Evolutionary conservation across 78 protist species (phyloP).

Genomic region (Dictyostelium capitatum): DNA sequence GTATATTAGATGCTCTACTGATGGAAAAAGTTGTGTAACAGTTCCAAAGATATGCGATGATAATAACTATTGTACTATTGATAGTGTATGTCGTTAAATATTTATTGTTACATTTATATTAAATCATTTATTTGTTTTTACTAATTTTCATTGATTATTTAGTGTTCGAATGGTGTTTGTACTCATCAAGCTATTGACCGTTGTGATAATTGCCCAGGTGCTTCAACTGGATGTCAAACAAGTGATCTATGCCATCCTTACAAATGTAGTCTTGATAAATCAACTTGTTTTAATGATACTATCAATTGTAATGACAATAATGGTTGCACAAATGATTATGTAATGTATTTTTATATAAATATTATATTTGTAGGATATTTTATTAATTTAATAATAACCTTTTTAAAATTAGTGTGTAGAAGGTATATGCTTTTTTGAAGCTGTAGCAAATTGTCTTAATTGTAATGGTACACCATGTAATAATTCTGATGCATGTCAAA

Average conservation of each 20-base stretch:
- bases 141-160: not conserved
- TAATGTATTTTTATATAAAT: not conserved
- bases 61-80: not conserved
- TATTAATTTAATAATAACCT: not conserved
- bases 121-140: not conserved
- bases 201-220: not conserved
- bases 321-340: too few species aligned
- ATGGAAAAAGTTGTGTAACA: not conserved
- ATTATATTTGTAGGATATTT: not conserved
- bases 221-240: not conserved
- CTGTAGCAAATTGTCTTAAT: too few species aligned
- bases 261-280: not conserved
- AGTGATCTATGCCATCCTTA: not conserved
- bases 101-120: not conserved
- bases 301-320: too few species aligned
- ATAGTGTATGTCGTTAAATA: not conserved
- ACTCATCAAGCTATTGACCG: not conserved
- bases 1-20: not conserved
- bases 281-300: not conserved
- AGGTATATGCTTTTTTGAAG: too few species aligned
- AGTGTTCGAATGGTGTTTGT: not conserved
- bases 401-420: not conserved
- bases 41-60: slow-evolving; percentile 9
- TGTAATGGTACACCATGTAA: not conserved
- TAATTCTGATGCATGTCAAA: not conserved